Evolutionary conservation across 2,329 filamentous ascomycete genomes (phyloP).

Genomic region (Leptodontidium sp.): DNA sequence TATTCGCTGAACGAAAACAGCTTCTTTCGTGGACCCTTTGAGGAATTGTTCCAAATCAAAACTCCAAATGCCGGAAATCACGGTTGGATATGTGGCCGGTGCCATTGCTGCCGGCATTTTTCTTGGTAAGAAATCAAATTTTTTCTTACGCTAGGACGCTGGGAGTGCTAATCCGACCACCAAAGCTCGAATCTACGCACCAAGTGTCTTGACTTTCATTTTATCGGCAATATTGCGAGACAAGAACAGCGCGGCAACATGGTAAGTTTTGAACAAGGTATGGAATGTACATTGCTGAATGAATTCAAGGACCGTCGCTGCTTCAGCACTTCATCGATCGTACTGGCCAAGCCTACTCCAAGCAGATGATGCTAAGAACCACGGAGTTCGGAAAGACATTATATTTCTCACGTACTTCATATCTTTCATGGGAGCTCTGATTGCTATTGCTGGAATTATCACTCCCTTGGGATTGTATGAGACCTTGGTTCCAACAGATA

Average conservation of each 20-base stretch:
- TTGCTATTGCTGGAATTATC: constrained; percentile 53
- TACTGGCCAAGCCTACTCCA: constrained; percentile 53
- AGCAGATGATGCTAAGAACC: constrained; percentile 48
- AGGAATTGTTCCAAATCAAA: neutral
- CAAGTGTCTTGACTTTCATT: constrained; percentile 49
- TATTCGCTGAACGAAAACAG: neutral
- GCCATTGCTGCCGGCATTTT: constrained; percentile 51
- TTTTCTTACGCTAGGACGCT: neutral
- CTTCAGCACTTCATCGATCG: constrained; percentile 49
- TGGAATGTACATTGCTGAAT: neutral
- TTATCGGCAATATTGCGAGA: constrained; percentile 49
- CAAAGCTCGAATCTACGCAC: constrained; percentile 50
- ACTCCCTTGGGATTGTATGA: constrained; percentile 57
- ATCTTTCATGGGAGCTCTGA: constrained; percentile 45
- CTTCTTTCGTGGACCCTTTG: neutral
- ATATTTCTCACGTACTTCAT: constrained; percentile 41
- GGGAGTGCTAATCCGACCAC: constrained; percentile 5
- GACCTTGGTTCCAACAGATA: constrained; percentile 42
- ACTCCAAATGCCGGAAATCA: constrained; percentile 37
- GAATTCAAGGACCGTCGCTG: constrained; percentile 48
- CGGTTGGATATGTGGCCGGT: constrained; percentile 51
- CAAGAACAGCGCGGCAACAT: constrained; percentile 50
- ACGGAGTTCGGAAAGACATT: constrained; percentile 46
- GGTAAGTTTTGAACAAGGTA: constrained; percentile 41
- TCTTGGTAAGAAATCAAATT: constrained; percentile 38